These are phyloP conservation scores for Poa annua DNA, from an alignment of 176 grass and related monocot genomes.

Conservation along the genomic window DNA sequence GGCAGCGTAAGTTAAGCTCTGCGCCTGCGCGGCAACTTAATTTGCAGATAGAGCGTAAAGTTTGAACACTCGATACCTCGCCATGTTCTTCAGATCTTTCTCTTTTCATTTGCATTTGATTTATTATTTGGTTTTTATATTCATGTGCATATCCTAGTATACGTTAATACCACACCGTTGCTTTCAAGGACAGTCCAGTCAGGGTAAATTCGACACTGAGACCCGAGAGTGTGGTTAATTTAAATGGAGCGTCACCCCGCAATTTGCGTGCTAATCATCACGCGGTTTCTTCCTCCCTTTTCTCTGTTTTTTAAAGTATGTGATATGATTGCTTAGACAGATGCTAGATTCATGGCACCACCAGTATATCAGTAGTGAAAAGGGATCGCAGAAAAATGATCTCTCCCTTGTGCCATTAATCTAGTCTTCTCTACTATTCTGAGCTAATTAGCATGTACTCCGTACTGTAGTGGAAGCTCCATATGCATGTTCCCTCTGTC, in stretches of 20 bases:
- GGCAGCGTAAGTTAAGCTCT: constrained; percentile 46
- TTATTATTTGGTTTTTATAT: neutral
- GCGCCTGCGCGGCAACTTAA: neutral
- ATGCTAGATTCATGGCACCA: neutral
- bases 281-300: neutral
- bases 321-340: constrained; percentile 9
- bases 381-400: neutral
- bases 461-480: neutral
- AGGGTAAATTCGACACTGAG: constrained; percentile 26
- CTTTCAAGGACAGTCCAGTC: constrained; percentile 4
- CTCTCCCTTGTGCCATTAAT: neutral
- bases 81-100: neutral
- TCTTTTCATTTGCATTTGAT: neutral
- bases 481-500: neutral
- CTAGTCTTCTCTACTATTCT: neutral
- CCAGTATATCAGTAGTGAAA: neutral
- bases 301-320: neutral
- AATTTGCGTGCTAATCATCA: constrained; percentile 43
- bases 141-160: neutral
- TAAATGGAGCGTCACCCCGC: constrained; percentile 26
- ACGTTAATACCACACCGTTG: neutral
- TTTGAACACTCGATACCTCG: neutral
- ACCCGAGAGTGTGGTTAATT: constrained; percentile 18
- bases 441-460: neutral
- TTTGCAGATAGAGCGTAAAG: neutral